Evolutionary conservation across 2,329 filamentous ascomycete species (phyloP), one percentile per base, ranked within the genome.

Genomic region (Claviceps arundinis): DNA sequence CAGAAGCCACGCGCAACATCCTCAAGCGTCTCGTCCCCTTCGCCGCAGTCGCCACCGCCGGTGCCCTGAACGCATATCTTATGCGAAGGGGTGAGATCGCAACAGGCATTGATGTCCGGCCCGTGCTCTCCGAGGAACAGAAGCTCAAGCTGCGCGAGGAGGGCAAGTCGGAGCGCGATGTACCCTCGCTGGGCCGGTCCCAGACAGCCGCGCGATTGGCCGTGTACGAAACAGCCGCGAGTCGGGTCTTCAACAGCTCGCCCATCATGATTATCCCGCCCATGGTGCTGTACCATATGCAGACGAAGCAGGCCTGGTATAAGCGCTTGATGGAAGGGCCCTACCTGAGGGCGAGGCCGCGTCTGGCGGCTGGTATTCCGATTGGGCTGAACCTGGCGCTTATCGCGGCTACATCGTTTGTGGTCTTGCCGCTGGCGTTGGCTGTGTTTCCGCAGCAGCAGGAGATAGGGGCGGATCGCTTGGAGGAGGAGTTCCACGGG

Each of bases 71-170:
- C 69, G 93, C 96, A 26, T 94, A 96, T 70, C 79, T 98, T 52
- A 98, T 98, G 93, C 88, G 93, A 54, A 85, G 89, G 57, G 91
- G 96, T 68, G 93, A 98, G 72, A 97, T 98, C 61, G 80, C 87
- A 62, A 81, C 80, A 55, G 93, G 93, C 50, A 98, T 98, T 63
- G 88, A 97, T 67, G 82, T 98, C 40, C 96, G 85, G 68, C 89
- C 90, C 1, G 83, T 89, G 6, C 77, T 90, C 11, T 84, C 83
- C 2, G 82, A 82, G 4, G 76, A 75, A 16, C 83, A 89, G 64
- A 87, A 83, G 69, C 69, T 68, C 48, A 74, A 76, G 65, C 68
- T 80, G 43, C 67, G 69, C 47, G 68, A 65, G 7, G 73, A 81
- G 74, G 70, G 87, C 63, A 74, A 77, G 61, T 77, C 78, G 4